Conservation (phyloP, 2,329 filamentous ascomycete genomes). For the Parafenestella ontariensis region DNA sequence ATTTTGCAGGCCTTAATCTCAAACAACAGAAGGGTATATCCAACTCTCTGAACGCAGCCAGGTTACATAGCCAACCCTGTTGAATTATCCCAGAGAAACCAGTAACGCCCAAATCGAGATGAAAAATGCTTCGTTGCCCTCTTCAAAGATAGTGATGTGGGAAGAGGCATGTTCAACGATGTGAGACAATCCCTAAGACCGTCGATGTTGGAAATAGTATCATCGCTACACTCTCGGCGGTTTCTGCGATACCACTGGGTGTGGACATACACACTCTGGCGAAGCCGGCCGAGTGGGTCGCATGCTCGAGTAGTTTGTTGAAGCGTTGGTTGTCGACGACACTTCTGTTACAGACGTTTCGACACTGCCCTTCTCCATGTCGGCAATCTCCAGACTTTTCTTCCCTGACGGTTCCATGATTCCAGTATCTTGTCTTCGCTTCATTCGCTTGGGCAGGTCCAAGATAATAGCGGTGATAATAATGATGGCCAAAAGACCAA, state of each 20-base stretch:
- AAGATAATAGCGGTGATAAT: conserved; percentile 12
- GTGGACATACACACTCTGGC: conserved; percentile 10
- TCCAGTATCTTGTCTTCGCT: conserved; percentile 5
- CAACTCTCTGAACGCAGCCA: not conserved
- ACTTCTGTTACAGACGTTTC: conserved; percentile 7
- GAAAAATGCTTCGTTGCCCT: not conserved
- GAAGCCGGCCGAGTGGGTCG: conserved; percentile 8
- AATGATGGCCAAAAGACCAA: conserved; percentile 14
- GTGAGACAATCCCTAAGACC: not conserved
- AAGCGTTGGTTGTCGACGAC: conserved; percentile 3
- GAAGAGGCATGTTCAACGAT: too few species aligned
- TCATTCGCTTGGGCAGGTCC: conserved; percentile 18
- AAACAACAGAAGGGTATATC: not conserved
- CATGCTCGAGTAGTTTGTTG: conserved; percentile 7
- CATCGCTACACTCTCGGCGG: conserved; percentile 1
- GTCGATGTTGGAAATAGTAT: not conserved
- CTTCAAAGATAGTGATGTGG: not conserved
- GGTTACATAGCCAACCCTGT: not conserved
- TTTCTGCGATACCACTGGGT: conserved; percentile 2
- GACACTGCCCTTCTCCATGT: conserved; percentile 12
- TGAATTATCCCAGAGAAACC: not conserved
- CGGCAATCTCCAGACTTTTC: conserved; percentile 8
- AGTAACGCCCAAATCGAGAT: not conserved
- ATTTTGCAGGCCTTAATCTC: not conserved
- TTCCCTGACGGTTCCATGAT: conserved; percentile 11